These are phyloP conservation scores for Eimeria maxima DNA, from an alignment of 169 alveolate species.

Conservation along the genomic window DNA sequence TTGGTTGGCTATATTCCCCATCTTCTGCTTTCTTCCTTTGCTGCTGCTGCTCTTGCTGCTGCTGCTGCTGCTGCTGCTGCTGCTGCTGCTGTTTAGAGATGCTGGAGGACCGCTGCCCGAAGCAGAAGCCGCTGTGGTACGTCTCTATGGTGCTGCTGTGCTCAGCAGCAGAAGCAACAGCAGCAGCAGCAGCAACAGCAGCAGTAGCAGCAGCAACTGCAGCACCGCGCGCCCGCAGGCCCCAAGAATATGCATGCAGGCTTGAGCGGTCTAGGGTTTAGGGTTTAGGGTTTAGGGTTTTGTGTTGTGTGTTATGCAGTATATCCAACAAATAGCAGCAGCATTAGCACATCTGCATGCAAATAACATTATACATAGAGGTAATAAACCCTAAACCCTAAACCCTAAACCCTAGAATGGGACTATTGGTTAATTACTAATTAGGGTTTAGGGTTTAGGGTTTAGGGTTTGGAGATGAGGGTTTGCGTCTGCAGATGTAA, in stretches of 20 bases:
- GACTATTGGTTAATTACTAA: background rate
- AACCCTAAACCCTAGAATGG: background rate
- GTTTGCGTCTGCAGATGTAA: slow-evolving; percentile 45
- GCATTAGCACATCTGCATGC: slow-evolving; percentile 59
- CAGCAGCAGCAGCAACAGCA: no score
- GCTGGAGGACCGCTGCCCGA: slow-evolving; percentile 31
- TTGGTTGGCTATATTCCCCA: no score
- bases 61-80: no score
- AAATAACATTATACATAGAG: slow-evolving; percentile 17
- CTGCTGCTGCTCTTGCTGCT: no score
- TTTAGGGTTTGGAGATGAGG: slow-evolving; percentile 44
- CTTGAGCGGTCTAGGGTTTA: no score
- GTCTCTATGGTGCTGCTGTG: background rate
- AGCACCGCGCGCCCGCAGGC: no score
- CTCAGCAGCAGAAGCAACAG: no score
- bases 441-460: slow-evolving; percentile 36
- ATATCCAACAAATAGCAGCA: background rate
- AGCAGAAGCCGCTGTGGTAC: background rate
- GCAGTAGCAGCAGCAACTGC: background rate
- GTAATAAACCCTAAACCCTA: background rate
- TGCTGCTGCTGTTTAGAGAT: background rate
- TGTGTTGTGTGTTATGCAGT: slow-evolving; percentile 23
- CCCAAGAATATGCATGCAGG: no score
- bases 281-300: background rate
- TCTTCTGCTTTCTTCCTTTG: no score